Evolutionary conservation across 2,329 filamentous ascomycete genomes (phyloP), one percentile per base, ranked within the genome.

Genomic region (Calonectria pteridis): DNA sequence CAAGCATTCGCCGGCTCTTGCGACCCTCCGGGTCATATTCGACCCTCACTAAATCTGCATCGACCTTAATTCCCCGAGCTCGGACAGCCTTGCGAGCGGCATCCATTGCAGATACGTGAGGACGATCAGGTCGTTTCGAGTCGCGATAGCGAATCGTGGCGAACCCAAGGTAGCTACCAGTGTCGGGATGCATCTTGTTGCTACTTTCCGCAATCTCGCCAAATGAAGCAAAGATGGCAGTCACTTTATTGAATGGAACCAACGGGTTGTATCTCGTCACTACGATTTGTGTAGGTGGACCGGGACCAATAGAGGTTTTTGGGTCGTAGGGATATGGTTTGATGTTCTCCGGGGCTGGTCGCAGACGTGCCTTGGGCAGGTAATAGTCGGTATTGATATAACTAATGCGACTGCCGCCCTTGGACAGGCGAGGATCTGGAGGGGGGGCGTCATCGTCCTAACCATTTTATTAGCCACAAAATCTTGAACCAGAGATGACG

Each of bases 211-310:
- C 93, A 76, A 99, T 96, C 72, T 98, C 95, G 67, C 95, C 95
- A 85, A 94, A 98, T 4, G 91, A 91, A 23, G 93, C 91, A 82
- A 98, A 97, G 68, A 94, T 90, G 58, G 93, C 91, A 23, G 91
- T 91, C 65, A 98, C 90, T 79, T 95, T 94, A 69, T 92, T 90
- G 79, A 98, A 94, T 16, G 95, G 91, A 50, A 94, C 93, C 76
- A 98, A 87, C 9, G 96, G 96, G 84, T 98, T 97, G 83, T 98
- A 98, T n/a, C 95, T 95, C n/a, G 93, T 96, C 26, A 98, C 95
- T 5, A 98, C 93, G 63, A 99, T 92, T 83, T 98, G 95, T 3
- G 94, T 95, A 2, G 97, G 95, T 18, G 96, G 96, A 0, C 95
- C 95, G 29, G 95, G 95, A 0, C 96, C 96, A 79, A 97, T 92